Base-by-base conservation (phyloP, 176 grass and related monocot species). In the Coix lacrymajobi region DNA sequence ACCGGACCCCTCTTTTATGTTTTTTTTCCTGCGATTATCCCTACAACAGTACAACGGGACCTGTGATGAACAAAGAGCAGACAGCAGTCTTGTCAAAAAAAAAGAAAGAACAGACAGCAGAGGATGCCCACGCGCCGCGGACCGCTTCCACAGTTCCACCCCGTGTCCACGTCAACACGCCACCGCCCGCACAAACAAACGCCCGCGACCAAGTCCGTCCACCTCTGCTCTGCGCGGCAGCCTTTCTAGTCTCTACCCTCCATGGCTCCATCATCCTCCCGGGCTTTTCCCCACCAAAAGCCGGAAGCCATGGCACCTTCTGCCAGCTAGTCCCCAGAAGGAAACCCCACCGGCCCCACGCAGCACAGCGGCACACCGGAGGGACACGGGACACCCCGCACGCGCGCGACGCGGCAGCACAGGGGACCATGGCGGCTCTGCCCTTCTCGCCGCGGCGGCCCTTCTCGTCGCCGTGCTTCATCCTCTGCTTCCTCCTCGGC, bases 401-500 rank as follows among this genome's bases (percentile, higher is more conserved):
- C 29, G 8, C 66, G 11, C 63, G 26, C 20, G 32, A 14, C 37
- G 65, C 65, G 5, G 67, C 67, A 15, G 19, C 11, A 4, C 66
- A 8, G 66, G 13, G 1, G 8, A 26, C 70, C 28, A 85, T 85
- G 83, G 75, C 75, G 61, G 45, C 45, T 4, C 17, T 11, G 26
- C 62, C 37, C 8, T 69, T 43, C 75, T 69, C 75, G 26, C 77
- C 56, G 62, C 83, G 88, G 44, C 78, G 88, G 13, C 83, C 83
- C 72, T 80, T 89, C 88, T 78, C 83, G 28, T 71, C 83, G 40
- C 71, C 83, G 25, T 90, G 88, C 62, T 90, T 90, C 71, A 67
- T 93, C 48, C 61, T 90, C 61, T 90, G 71, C 85, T 93, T 93
- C 75, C 85, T 93, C 68, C 66, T 89, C 15, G 91, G 91, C 77